Percentiles rank a stretch among this genome's conserved stretches.
phyloP scores from a whole-genome alignment of 2,329 filamentous ascomycete genomes.

The Cercospora nicotianae region DNA sequence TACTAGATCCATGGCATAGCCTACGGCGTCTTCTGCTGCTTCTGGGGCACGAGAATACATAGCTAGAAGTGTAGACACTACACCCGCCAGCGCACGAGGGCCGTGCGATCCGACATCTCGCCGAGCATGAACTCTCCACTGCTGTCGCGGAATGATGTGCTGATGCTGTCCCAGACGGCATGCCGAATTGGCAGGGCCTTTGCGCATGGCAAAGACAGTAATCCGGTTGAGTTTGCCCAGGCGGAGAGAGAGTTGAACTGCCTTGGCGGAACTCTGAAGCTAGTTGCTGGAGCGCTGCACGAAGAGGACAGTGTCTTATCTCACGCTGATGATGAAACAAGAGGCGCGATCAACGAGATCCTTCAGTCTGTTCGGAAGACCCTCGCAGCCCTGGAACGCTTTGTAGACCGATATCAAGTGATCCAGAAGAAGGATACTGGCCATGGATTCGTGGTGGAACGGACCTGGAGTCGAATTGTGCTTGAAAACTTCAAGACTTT shows the following conservation, averaged over 20 bases:
- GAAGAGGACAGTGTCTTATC: slow-evolving; percentile 40
- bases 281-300: slow-evolving; percentile 48
- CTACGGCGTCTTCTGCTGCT: background rate
- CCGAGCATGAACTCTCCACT: slow-evolving; percentile 30
- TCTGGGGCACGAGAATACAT: background rate
- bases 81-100: background rate
- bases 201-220: slow-evolving; percentile 42
- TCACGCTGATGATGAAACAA: slow-evolving; percentile 40
- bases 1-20: background rate
- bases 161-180: slow-evolving; percentile 49
- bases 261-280: slow-evolving; percentile 46
- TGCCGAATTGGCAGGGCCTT: slow-evolving; percentile 50
- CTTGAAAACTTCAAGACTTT: slow-evolving; percentile 46
- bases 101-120: slow-evolving; percentile 1
- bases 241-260: slow-evolving; percentile 46
- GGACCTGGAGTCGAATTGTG: slow-evolving; percentile 47
- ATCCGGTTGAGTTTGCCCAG: slow-evolving; percentile 45
- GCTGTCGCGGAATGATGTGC: slow-evolving; percentile 44
- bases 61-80: background rate
- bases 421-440: slow-evolving; percentile 45
- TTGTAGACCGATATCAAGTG: slow-evolving; percentile 49
- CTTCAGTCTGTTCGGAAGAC: slow-evolving; percentile 43
- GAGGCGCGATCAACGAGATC: slow-evolving; percentile 43
- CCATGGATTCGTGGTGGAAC: slow-evolving; percentile 45
- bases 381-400: slow-evolving; percentile 46